phyloP scores from a whole-genome alignment of 352 stramenopile genomes.

The Pythium volutum region DNA sequence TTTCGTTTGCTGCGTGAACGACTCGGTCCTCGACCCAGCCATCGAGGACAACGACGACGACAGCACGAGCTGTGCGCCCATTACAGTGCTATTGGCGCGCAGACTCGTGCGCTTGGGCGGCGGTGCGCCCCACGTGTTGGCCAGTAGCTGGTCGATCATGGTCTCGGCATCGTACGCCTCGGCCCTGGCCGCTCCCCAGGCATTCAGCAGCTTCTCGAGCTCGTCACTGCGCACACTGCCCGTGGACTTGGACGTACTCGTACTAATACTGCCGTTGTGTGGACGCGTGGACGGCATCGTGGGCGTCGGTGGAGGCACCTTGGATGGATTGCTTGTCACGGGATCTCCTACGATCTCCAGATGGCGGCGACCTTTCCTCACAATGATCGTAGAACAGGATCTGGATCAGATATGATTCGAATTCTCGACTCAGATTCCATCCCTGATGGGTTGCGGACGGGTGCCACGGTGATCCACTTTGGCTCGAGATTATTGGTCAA shows the following conservation, averaged over 20 bases:
- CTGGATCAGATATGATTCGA: neutral
- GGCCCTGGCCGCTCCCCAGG: conserved; percentile 15
- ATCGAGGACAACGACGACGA: conserved; percentile 2
- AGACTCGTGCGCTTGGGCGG: conserved; percentile 20
- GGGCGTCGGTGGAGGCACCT: neutral
- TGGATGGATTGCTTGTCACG: neutral
- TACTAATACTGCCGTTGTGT: neutral
- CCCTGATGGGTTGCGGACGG: neutral
- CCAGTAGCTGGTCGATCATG: conserved; percentile 80
- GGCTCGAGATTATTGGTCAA: neutral
- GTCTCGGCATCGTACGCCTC: conserved; percentile 57
- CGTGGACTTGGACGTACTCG: neutral
- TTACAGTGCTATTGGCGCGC: neutral
- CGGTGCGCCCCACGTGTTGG: conserved; percentile 45
- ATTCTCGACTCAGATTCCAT: conserved; percentile 1
- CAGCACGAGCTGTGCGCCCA: neutral
- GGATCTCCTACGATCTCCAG: neutral
- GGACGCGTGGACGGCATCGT: neutral
- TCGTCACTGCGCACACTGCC: conserved; percentile 36
- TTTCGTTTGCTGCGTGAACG: conserved; percentile 55
- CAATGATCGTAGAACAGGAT: conserved; percentile 3
- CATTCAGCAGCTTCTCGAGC: conserved; percentile 59
- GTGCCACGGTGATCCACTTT: neutral
- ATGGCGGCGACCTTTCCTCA: conserved; percentile 2
- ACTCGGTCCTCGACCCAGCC: conserved; percentile 15